phyloP scores from a whole-genome alignment of 371 early-diverging fungal genomes.

The Nematocida minor region DNA sequence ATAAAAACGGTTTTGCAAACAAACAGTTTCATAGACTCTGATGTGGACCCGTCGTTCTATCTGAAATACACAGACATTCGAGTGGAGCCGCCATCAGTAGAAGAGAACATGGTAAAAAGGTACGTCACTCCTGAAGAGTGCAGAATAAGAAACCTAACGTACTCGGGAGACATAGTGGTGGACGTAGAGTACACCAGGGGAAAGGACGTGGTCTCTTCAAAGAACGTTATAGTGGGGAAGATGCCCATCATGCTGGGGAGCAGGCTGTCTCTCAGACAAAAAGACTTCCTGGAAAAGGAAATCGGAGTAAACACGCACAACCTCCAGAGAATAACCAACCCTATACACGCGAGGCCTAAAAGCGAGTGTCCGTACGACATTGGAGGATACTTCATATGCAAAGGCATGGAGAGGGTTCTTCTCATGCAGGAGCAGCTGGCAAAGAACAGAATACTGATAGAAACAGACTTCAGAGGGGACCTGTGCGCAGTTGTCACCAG shows the following conservation, averaged over 20 bases:
- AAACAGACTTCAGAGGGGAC: slow-evolving; percentile 76
- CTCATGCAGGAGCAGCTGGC: slow-evolving; percentile 98
- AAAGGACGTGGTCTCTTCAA: slow-evolving; percentile 74
- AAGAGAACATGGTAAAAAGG: slow-evolving; percentile 67
- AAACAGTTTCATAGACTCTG: slow-evolving; percentile 85
- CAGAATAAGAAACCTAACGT: slow-evolving; percentile 91
- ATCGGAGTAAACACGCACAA: background rate
- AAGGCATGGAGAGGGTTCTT: slow-evolving; percentile 96
- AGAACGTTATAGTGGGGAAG: slow-evolving; percentile 81
- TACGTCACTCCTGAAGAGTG: slow-evolving; percentile 90
- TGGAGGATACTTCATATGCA: slow-evolving; percentile 96
- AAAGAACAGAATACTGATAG: slow-evolving; percentile 98
- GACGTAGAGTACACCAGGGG: slow-evolving; percentile 91
- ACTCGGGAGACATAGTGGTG: slow-evolving; percentile 85
- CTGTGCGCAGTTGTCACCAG: slow-evolving; percentile 75
- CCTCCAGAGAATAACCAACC: background rate
- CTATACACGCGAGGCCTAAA: slow-evolving; percentile 57
- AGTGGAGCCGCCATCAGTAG: slow-evolving; percentile 66
- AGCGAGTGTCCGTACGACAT: slow-evolving; percentile 94
- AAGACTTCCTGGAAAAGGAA: background rate
- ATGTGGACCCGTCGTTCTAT: slow-evolving; percentile 92
- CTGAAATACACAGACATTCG: slow-evolving; percentile 69
- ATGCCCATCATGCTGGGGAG: slow-evolving; percentile 97
- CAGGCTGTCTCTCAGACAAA: slow-evolving; percentile 69
- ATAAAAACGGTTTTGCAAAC: slow-evolving; percentile 85